Evolutionary conservation across 768 basidiomycete genomes (phyloP).

Genomic region (Kondoa subrosea): DNA sequence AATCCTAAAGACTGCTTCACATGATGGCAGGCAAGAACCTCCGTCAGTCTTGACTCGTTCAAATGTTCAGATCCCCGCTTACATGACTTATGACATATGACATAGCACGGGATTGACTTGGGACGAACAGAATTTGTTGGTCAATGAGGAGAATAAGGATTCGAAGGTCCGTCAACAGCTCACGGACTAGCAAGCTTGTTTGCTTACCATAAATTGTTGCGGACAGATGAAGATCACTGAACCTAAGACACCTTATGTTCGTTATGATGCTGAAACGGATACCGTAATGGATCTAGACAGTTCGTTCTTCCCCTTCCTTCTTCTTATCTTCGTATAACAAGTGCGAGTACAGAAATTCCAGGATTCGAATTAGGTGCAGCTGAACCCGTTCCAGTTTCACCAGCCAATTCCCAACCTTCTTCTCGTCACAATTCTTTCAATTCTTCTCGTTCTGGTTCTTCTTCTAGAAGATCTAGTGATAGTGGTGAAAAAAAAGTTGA

Average conservation of each 20-base stretch:
- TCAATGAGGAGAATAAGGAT: slow-evolving; percentile 26
- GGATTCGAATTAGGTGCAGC: slow-evolving; percentile 26
- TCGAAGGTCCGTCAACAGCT: background rate
- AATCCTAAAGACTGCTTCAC: slow-evolving; percentile 24
- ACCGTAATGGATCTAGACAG: slow-evolving; percentile 28
- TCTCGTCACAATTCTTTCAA: slow-evolving; percentile 5
- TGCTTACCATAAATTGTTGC: slow-evolving; percentile 10
- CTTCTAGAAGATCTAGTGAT: slow-evolving; percentile 10
- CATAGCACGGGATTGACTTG: slow-evolving; percentile 16
- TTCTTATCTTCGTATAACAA: background rate
- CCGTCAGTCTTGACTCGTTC: too few species aligned
- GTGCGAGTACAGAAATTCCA: slow-evolving; percentile 23
- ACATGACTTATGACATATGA: too few species aligned
- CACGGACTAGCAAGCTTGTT: background rate
- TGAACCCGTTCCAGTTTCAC: slow-evolving; percentile 5
- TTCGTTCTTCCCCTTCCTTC: background rate
- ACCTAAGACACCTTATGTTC: slow-evolving; percentile 28
- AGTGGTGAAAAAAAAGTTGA: slow-evolving; percentile 25
- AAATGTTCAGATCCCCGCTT: too few species aligned
- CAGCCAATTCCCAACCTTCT: background rate
- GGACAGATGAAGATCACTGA: slow-evolving; percentile 27
- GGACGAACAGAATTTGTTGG: slow-evolving; percentile 25
- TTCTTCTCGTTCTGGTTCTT: background rate
- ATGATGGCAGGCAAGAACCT: background rate
- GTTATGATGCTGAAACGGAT: slow-evolving; percentile 29